phyloP scores from a whole-genome alignment of 169 alveolate species.

The Plasmodium malariae region DNA sequence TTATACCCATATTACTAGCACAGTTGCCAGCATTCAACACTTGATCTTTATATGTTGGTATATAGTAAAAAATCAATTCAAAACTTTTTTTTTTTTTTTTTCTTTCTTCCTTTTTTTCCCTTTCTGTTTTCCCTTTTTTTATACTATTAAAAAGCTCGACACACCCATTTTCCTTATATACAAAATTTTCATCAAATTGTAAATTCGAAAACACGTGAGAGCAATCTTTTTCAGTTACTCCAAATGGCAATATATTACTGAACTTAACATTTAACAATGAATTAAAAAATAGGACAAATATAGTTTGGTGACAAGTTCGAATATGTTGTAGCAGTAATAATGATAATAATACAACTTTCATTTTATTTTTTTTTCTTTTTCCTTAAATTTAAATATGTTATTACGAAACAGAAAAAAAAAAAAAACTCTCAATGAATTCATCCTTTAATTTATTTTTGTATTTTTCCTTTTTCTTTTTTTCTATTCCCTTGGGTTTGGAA shows the following conservation, averaged over 20 bases:
- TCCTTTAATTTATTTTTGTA: too few species aligned
- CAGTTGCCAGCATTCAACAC: background rate
- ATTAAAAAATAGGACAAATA: slow-evolving; percentile 26
- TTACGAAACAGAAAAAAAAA: too few species aligned
- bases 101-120: background rate
- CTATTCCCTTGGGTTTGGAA: too few species aligned
- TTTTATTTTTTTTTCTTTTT: slow-evolving; percentile 11
- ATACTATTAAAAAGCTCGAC: background rate
- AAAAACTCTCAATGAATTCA: too few species aligned
- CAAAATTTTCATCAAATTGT: slow-evolving; percentile 19
- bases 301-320: background rate
- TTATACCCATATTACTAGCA: background rate
- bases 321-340: too few species aligned
- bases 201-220: background rate
- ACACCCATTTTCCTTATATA: background rate
- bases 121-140: background rate
- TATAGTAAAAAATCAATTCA: too few species aligned
- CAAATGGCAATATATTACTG: slow-evolving; percentile 18
- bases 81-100: background rate
- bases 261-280: background rate
- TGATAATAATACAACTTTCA: slow-evolving; percentile 18
- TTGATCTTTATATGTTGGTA: background rate
- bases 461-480: too few species aligned
- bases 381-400: too few species aligned
- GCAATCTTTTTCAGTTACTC: slow-evolving; percentile 1